Percentiles rank a stretch among this genome's conserved stretches.
Conservation (phyloP, 352 stramenopile species). For the Phytophthora chlamydospora region DNA sequence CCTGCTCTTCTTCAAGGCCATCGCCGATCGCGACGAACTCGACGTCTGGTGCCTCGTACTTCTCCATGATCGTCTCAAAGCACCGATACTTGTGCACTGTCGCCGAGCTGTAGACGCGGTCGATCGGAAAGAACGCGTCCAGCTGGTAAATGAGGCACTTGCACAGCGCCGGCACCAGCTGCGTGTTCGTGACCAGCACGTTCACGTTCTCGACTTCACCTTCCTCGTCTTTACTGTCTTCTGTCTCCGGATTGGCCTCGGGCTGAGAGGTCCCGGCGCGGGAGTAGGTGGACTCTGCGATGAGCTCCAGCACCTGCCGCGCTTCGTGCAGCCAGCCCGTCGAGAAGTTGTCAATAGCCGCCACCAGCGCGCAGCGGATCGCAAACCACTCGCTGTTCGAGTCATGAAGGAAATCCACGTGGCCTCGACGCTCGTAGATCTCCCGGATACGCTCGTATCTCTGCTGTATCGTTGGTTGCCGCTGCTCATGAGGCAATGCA, state of each 20-base stretch:
- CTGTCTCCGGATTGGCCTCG: constrained; percentile 3
- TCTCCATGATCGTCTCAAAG: constrained; percentile 76
- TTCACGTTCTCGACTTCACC: constrained; percentile 67
- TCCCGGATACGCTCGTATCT: constrained; percentile 73
- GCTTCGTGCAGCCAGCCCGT: constrained; percentile 72
- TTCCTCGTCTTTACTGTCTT: constrained; percentile 22
- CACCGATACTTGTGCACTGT: constrained; percentile 81
- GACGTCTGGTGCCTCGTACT: constrained; percentile 49
- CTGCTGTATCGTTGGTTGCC: constrained; percentile 22
- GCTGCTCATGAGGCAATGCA: background rate
- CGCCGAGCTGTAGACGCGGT: constrained; percentile 77
- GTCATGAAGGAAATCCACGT: constrained; percentile 76
- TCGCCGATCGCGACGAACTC: constrained; percentile 84
- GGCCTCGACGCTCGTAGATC: constrained; percentile 73
- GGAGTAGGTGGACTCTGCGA: constrained; percentile 20
- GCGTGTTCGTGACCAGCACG: constrained; percentile 84
- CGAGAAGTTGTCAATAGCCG: constrained; percentile 77
- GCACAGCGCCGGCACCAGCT: constrained; percentile 79
- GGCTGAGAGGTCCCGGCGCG: constrained; percentile 1
- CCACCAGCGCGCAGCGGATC: constrained; percentile 64
- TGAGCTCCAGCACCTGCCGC: constrained; percentile 63
- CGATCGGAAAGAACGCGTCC: constrained; percentile 77
- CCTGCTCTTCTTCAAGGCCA: constrained; percentile 78
- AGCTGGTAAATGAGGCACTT: constrained; percentile 87
- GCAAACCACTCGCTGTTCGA: constrained; percentile 72